Conservation (phyloP, 2,329 filamentous ascomycete species). For the Orbilia javanica region DNA sequence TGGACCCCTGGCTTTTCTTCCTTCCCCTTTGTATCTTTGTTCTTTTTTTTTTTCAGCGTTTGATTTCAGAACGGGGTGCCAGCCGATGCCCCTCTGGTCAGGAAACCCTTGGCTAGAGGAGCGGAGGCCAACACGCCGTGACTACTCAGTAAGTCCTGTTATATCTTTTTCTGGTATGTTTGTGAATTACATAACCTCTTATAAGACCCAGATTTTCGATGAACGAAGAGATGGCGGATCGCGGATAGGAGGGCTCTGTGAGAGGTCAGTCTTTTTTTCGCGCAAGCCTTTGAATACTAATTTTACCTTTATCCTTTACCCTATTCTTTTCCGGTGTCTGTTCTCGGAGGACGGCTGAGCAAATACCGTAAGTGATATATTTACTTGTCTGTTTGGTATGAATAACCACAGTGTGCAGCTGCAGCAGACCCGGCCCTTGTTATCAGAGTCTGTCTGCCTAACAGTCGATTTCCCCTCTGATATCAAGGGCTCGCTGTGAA, state of each 20-base stretch:
- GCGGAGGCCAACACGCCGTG: conserved; percentile 18
- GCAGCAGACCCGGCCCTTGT: conserved; percentile 5
- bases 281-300: conserved; percentile 38
- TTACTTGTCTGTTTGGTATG: conserved; percentile 1
- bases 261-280: conserved; percentile 56
- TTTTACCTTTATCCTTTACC: not conserved
- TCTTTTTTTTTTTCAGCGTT: conserved; percentile 40
- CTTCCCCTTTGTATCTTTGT: conserved; percentile 38
- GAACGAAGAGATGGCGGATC: conserved; percentile 8
- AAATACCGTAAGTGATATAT: conserved; percentile 22
- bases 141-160: conserved; percentile 55
- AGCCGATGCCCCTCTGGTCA: conserved; percentile 4
- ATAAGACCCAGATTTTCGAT: conserved; percentile 45
- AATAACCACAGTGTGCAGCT: conserved; percentile 12
- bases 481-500: not conserved
- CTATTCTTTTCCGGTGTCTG: not conserved
- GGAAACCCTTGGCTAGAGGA: conserved; percentile 3
- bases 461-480: not conserved
- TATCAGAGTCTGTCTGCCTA: not conserved
- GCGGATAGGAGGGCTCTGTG: conserved; percentile 8
- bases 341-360: not conserved
- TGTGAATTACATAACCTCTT: conserved; percentile 58
- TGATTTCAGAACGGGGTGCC: conserved; percentile 21
- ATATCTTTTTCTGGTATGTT: conserved; percentile 32
- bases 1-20: conserved; percentile 20